A percentile compares a stretch with the other conserved stretches of the same genome.
Evolutionary conservation across 2,329 filamentous ascomycete genomes (phyloP).

Genomic region (Alternaria consortialis): DNA sequence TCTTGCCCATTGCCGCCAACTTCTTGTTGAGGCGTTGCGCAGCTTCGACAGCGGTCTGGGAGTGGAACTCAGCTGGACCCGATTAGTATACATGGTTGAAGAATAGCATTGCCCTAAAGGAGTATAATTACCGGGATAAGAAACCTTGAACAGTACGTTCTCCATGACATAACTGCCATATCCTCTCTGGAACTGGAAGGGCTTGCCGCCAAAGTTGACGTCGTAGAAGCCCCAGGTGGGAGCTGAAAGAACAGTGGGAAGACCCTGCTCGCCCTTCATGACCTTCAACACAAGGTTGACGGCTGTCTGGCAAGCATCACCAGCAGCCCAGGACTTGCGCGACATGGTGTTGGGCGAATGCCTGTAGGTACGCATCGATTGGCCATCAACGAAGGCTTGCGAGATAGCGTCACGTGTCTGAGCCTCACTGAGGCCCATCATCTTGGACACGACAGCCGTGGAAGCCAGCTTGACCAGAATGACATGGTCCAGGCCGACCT

Average conservation of each 20-base stretch:
- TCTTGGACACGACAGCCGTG: conserved; percentile 91
- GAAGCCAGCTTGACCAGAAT: conserved; percentile 97
- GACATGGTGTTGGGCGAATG: conserved; percentile 99
- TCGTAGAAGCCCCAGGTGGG: conserved; percentile 99
- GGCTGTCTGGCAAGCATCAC: conserved; percentile 95
- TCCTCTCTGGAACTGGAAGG: conserved; percentile 90
- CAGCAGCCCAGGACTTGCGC: conserved; percentile 97
- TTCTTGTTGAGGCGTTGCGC: conserved; percentile 87
- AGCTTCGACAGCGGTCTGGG: conserved; percentile 95
- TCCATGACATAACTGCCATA: conserved; percentile 99
- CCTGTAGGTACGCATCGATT: conserved; percentile 94
- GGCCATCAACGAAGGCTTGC: conserved; percentile 97
- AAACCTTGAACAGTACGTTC: conserved; percentile 99
- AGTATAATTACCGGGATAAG: conserved; percentile 80
- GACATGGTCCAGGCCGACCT: conserved; percentile 97
- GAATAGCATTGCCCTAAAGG: neutral
- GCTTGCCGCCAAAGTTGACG: conserved; percentile 92
- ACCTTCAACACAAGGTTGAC: conserved; percentile 93
- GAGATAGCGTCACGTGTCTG: conserved; percentile 96
- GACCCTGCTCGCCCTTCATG: conserved; percentile 85
- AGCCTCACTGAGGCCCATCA: conserved; percentile 87
- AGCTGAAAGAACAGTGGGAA: conserved; percentile 91
- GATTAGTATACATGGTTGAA: conserved; percentile 6
- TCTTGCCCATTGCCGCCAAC: conserved; percentile 86
- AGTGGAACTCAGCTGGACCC: conserved; percentile 86